A percentile compares a stretch with the other conserved stretches of the same genome.
Evolutionary conservation across 192 early-diverging fungal genomes (phyloP).

Genomic region (Backusella mclennaniae): DNA sequence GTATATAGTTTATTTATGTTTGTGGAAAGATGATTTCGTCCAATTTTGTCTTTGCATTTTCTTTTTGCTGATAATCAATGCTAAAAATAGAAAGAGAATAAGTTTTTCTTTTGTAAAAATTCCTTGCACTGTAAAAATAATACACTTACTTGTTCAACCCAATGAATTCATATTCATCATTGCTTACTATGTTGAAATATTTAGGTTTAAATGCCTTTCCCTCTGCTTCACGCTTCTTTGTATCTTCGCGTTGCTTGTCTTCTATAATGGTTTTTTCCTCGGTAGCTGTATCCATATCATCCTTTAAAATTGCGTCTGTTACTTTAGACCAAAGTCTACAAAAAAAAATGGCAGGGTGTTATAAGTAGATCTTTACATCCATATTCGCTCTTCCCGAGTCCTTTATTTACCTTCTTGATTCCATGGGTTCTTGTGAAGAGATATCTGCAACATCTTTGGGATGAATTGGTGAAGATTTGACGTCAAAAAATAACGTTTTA

Average conservation of each 20-base stretch:
- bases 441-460: slow-evolving; percentile 71
- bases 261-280: slow-evolving; percentile 69
- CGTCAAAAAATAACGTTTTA: slow-evolving; percentile 74
- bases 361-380: background rate
- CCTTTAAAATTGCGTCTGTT: slow-evolving; percentile 60
- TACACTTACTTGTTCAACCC: slow-evolving; percentile 14
- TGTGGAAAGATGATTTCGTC: background rate
- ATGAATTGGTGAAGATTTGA: slow-evolving; percentile 56
- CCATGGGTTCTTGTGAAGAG: slow-evolving; percentile 76
- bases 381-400: background rate
- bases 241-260: slow-evolving; percentile 65
- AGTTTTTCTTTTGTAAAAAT: background rate
- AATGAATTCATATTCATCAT: slow-evolving; percentile 26
- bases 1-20: background rate
- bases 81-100: background rate
- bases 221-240: slow-evolving; percentile 22
- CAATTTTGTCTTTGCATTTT: slow-evolving; percentile 7
- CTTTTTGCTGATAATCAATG: slow-evolving; percentile 6
- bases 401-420: slow-evolving; percentile 67
- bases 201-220: slow-evolving; percentile 20
- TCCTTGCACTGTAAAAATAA: background rate
- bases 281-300: slow-evolving; percentile 68
- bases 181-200: slow-evolving; percentile 31
- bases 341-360: background rate
- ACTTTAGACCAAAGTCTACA: slow-evolving; percentile 69